These are phyloP conservation scores for Lasiodiplodia theobromae DNA, from an alignment of 2,329 filamentous ascomycete species.

Conservation along the genomic window DNA sequence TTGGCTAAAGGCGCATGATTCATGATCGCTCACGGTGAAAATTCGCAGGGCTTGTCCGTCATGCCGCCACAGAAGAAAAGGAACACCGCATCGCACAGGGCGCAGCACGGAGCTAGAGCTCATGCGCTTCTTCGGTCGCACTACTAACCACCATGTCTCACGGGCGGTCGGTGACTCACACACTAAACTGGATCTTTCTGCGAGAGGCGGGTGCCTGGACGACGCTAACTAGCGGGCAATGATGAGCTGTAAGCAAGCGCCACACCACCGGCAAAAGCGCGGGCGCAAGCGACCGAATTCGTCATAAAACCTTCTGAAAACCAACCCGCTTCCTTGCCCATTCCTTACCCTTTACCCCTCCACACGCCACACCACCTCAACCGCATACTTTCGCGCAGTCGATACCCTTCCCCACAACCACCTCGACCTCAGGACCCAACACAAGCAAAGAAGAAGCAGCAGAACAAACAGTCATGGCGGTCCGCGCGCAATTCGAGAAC, in stretches of 20 bases:
- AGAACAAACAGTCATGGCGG: slow-evolving; percentile 53
- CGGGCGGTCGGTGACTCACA: slow-evolving; percentile 2
- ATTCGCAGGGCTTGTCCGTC: neutral
- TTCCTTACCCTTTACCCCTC: neutral
- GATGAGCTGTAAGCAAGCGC: neutral
- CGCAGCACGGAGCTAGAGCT: neutral
- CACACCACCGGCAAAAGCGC: neutral
- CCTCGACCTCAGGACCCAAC: neutral
- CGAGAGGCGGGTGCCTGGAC: neutral
- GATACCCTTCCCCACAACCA: neutral
- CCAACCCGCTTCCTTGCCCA: neutral
- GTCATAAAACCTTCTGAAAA: slow-evolving; percentile 27
- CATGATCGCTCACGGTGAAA: slow-evolving; percentile 7
- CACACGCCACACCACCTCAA: neutral
- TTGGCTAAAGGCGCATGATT: slow-evolving; percentile 13
- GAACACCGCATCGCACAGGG: neutral
- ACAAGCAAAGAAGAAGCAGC: neutral
- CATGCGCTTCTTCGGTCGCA: neutral
- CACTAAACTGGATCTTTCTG: neutral
- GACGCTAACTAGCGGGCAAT: too few species aligned
- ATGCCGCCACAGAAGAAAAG: neutral
- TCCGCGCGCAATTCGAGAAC: slow-evolving; percentile 77
- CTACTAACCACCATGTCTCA: neutral
- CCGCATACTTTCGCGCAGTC: neutral
- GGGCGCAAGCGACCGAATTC: slow-evolving; percentile 4